Evolutionary conservation across 78 protist genomes (phyloP).

Genomic region (Dictyostelium capitatum): DNA sequence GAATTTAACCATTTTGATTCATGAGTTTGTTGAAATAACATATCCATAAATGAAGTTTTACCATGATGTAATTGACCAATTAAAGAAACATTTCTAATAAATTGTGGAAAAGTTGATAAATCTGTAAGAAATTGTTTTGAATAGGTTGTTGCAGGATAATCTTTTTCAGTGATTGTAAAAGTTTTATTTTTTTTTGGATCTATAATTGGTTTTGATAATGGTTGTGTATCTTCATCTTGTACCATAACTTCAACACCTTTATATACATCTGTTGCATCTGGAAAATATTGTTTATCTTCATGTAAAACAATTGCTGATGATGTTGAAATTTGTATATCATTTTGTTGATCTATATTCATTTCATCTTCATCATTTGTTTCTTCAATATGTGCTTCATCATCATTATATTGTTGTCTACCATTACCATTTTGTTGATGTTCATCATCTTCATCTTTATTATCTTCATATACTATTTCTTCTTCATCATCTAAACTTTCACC

Average conservation of each 20-base stretch:
- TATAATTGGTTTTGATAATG: constrained; percentile 96
- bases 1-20: constrained; percentile 62
- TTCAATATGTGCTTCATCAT: constrained; percentile 78
- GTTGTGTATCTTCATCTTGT: constrained; percentile 99
- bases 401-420: constrained; percentile 76
- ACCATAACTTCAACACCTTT: constrained; percentile 95
- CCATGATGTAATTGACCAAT: constrained; percentile 97
- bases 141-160: constrained; percentile 67
- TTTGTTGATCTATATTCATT: background rate
- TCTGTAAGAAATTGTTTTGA: constrained; percentile 77
- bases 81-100: constrained; percentile 95
- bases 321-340: background rate
- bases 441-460: constrained; percentile 78
- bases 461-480: constrained; percentile 71
- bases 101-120: constrained; percentile 83
- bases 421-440: constrained; percentile 96
- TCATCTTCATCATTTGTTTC: constrained; percentile 54
- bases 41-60: constrained; percentile 96
- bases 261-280: constrained; percentile 94
- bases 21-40: constrained; percentile 94
- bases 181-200: constrained; percentile 82
- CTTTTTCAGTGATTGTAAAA: constrained; percentile 49
- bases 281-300: constrained; percentile 99
- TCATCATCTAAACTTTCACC: constrained; percentile 89
- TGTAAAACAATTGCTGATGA: constrained; percentile 91